Evolutionary conservation across 2,329 filamentous ascomycete genomes (phyloP).

Genomic region (Orbilia brochopaga): DNA sequence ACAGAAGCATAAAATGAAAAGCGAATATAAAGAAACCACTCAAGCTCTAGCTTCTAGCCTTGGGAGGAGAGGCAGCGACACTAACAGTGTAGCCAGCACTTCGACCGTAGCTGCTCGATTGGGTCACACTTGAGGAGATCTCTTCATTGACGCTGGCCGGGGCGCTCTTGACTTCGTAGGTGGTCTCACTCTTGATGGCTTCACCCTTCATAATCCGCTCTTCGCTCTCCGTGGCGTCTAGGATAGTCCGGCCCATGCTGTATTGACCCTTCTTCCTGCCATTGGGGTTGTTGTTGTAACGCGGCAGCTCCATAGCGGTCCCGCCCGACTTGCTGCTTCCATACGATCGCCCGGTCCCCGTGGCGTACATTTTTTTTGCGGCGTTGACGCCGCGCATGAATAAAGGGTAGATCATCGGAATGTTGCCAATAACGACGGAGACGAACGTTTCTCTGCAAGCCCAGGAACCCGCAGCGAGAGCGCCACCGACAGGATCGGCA

Average conservation of each 20-base stretch:
- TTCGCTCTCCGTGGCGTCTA: constrained; percentile 47
- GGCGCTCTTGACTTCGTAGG: constrained; percentile 45
- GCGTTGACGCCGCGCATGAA: constrained; percentile 43
- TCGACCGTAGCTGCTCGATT: constrained; percentile 24
- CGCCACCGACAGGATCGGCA: constrained; percentile 57
- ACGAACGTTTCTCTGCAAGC: constrained; percentile 59
- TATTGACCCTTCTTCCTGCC: constrained; percentile 47
- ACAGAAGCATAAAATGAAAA: neutral
- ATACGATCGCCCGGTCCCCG: constrained; percentile 37
- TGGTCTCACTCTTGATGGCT: constrained; percentile 43
- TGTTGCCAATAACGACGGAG: constrained; percentile 58
- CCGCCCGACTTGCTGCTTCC: constrained; percentile 47
- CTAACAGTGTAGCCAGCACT: constrained; percentile 44
- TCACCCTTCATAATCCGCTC: constrained; percentile 48
- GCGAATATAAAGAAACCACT: neutral
- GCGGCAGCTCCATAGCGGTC: constrained; percentile 37
- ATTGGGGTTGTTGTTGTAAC: constrained; percentile 40
- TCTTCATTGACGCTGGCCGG: constrained; percentile 44
- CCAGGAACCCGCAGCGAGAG: constrained; percentile 58
- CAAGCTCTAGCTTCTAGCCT: constrained; percentile 13
- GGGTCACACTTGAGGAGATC: neutral
- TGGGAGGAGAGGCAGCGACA: constrained; percentile 29
- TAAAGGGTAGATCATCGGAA: constrained; percentile 59
- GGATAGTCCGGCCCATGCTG: constrained; percentile 45
- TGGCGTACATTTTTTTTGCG: constrained; percentile 42